These are phyloP conservation scores for Berkeleyomyces basicola DNA, from an alignment of 2,329 filamentous ascomycete genomes.

Conservation along the genomic window DNA sequence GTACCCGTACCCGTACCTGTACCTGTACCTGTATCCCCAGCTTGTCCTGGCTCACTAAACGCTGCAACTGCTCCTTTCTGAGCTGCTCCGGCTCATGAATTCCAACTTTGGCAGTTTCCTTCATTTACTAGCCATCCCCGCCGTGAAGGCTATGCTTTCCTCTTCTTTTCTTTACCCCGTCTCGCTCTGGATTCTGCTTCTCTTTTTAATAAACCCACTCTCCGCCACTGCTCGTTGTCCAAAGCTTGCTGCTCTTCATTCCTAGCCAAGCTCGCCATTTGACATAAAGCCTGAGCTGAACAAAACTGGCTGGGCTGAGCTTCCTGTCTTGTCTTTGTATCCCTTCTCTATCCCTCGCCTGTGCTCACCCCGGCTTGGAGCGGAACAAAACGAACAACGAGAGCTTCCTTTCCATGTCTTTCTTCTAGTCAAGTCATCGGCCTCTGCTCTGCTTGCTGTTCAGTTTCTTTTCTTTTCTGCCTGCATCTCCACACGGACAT, in stretches of 20 bases:
- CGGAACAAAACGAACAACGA: neutral
- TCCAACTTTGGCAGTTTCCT: neutral
- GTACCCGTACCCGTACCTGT: neutral
- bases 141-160: neutral
- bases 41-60: neutral
- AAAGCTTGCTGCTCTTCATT: neutral
- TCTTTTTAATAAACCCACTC: conserved; percentile 15
- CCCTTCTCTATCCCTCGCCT: conserved; percentile 1
- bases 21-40: neutral
- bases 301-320: neutral
- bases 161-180: conserved; percentile 13
- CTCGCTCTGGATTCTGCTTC: conserved; percentile 14
- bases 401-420: conserved; percentile 15
- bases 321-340: conserved; percentile 3
- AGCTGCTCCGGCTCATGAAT: neutral
- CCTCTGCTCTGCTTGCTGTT: neutral
- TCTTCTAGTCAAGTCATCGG: conserved; percentile 15
- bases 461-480: conserved; percentile 7
- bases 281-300: neutral
- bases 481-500: neutral
- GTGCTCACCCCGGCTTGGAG: neutral
- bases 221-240: conserved; percentile 13
- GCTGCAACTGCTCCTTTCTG: neutral
- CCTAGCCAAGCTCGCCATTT: neutral
- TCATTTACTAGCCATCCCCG: neutral